Evolutionary conservation across 2,329 filamentous ascomycete genomes (phyloP), one percentile per base, ranked within the genome.

Genomic region (Clarireedia paspali): DNA sequence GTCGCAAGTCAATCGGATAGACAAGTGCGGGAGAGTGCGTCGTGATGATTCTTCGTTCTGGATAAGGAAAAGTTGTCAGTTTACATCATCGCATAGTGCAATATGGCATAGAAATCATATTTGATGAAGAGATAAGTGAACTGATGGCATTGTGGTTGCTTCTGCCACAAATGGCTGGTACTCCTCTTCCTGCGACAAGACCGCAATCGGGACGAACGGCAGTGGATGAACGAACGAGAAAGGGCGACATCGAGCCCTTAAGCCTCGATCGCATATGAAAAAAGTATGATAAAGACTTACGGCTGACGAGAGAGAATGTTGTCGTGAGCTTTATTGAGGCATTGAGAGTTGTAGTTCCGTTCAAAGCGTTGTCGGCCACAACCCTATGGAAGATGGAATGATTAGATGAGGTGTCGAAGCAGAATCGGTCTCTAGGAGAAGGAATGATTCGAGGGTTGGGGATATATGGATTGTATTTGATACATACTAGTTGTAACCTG

Each of bases 291-390:
- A 47, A 45, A 20, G 59, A 69, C 68, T 68, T 67, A 70, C 67
- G 63, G 57, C 50, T 60, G 59, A 57, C 63, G 58, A 55, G 61
- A 64, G 66, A 58, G 54, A 57, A 64, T 65, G 63, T 47, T 57
- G 64, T 66, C 63, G 64, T 59, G 62, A 62, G 58, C 61, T 60
- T 65, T 69, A 68, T 70, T 63, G 62, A 66, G 60, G 64, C 68
- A 69, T 69, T 62, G 62, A 62, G 58, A 63, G 57, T 64, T 46
- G 63, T 59, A 26, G 63, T 66, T 45, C 38, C 56, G 61, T 59
- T 60, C 60, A 55, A 66, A 64, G 63, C 61, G 62, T 42, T 17
- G 53, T 55, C 53, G 47, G 27, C 47, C 46, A 50, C 53, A 50
- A 55, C 46, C 38, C 50, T 15, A 23, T 20, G 17, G 17, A 26